phyloP scores from a whole-genome alignment of 2,329 filamentous ascomycete species.

The Alternaria brassicicola region DNA sequence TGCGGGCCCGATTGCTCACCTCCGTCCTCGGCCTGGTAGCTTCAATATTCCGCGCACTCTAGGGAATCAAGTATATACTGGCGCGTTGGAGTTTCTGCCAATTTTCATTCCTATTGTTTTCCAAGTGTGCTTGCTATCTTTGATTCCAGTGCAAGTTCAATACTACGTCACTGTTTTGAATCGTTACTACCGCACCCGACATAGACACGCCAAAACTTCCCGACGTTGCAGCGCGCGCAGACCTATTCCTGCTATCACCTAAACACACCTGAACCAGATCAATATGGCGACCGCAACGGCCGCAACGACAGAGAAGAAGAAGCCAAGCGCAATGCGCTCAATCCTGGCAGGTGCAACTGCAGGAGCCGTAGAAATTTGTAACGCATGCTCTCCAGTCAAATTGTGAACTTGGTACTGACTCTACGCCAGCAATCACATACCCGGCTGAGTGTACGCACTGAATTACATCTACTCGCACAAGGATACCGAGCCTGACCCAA shows the following conservation, averaged over 20 bases:
- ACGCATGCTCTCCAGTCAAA: constrained; percentile 21
- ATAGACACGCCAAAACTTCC: constrained; percentile 6
- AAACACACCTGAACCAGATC: background rate
- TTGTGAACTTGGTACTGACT: constrained; percentile 25
- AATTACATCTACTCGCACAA: background rate
- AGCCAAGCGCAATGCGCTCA: constrained; percentile 82
- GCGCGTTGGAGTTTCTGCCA: background rate
- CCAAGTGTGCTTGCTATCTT: no score
- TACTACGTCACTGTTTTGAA: constrained; percentile 18
- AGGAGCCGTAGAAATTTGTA: constrained; percentile 92
- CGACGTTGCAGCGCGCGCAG: constrained; percentile 5
- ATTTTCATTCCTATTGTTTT: background rate
- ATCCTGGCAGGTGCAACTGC: constrained; percentile 93
- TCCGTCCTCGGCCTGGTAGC: background rate
- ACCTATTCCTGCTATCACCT: background rate
- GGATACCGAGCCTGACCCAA: constrained; percentile 17
- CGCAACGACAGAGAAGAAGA: constrained; percentile 44
- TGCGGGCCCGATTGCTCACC: constrained; percentile 13
- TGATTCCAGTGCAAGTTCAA: background rate
- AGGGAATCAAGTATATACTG: background rate
- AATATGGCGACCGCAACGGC: constrained; percentile 38
- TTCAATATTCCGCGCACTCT: background rate
- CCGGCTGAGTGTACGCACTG: constrained; percentile 79
- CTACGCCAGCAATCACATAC: constrained; percentile 78
- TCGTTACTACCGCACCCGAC: constrained; percentile 15